Evolutionary conservation across 139 green algal species (phyloP), one percentile per base, ranked within the genome.

Genomic region (Pleodorina starrii): DNA sequence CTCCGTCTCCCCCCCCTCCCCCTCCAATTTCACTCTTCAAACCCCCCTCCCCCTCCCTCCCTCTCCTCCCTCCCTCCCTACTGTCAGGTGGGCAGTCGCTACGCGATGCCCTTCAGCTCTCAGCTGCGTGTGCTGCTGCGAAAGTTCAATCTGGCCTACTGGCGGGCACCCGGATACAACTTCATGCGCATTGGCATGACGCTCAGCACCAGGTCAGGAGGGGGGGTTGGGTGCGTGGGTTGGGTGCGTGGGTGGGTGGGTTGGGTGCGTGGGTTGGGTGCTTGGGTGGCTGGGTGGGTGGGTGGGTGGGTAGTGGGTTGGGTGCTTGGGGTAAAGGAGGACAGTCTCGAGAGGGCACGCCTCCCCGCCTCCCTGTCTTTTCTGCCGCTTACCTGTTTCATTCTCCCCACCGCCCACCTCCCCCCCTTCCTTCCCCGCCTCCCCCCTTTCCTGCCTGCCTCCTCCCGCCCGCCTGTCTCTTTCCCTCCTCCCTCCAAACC

Each of bases 91-190:
- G 66, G 51, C 36, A 71, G 5, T 17, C 14, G 25, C 57, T 92
- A 90, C 84, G 89, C 89, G 11, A 59, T 79, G 89, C 89, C 89
- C 2, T 92, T 92, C 48, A 2, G 63, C 1, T 29, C 43, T 2
- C 66, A 79, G 63, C 14, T 23, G 32, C 17, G 43, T 2, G 68
- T 79, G 79, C 90, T 92, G 68, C 66, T 85, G 29, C 66, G 43
- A 38, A 92, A 92, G 85, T 92, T 89, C 90, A 86, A 89, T 42
- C 68, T 86, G n/a, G 76, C 69, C 12, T 92, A 85, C 85, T 89
- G 87, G 87, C 78, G 79, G 35, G 69, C 74, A 23, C 78, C 87
- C 0, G 50, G 59, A 0, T 86, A 88, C 87, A 91, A 91, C 87
- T 50, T 88, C 42, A 57, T 74, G 40, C 78, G 87, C 21, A 14